Conservation (phyloP, 352 stramenopile species). For the Phytopythium litorale region DNA sequence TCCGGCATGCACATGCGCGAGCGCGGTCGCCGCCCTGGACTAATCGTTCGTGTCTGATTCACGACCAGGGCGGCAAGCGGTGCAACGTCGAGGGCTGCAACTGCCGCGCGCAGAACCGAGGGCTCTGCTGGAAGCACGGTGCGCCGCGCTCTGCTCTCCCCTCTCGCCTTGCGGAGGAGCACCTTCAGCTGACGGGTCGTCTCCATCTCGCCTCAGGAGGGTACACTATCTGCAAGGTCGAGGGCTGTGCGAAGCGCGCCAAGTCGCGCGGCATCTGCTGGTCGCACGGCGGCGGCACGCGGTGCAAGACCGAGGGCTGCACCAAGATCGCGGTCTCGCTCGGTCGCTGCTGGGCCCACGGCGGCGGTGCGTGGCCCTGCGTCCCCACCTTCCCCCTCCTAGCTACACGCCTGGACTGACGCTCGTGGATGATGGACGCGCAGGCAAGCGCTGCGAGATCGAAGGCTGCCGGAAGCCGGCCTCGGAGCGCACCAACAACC, state of each 20-base stretch:
- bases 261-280: slow-evolving; percentile 15
- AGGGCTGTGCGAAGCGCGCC: slow-evolving; percentile 21
- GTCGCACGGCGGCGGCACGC: background rate
- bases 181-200: background rate
- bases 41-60: no score
- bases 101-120: slow-evolving; percentile 47
- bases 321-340: slow-evolving; percentile 16
- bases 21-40: no score
- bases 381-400: no score
- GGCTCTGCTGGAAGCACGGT: slow-evolving; percentile 52
- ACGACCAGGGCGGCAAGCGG: slow-evolving; percentile 35
- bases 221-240: slow-evolving; percentile 28
- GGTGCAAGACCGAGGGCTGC: background rate
- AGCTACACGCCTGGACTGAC: no score
- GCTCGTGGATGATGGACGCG: background rate
- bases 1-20: no score
- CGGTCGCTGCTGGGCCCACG: slow-evolving; percentile 35
- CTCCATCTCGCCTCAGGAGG: slow-evolving; percentile 10
- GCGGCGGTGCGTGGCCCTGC: slow-evolving; percentile 10
- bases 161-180: background rate
- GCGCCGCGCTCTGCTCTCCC: background rate
- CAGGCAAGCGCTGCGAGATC: slow-evolving; percentile 37
- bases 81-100: slow-evolving; percentile 50
- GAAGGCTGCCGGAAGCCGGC: slow-evolving; percentile 44
- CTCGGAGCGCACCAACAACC: slow-evolving; percentile 42